Conservation (phyloP, 352 stramenopile species). For the Phytopythium litorale region DNA sequence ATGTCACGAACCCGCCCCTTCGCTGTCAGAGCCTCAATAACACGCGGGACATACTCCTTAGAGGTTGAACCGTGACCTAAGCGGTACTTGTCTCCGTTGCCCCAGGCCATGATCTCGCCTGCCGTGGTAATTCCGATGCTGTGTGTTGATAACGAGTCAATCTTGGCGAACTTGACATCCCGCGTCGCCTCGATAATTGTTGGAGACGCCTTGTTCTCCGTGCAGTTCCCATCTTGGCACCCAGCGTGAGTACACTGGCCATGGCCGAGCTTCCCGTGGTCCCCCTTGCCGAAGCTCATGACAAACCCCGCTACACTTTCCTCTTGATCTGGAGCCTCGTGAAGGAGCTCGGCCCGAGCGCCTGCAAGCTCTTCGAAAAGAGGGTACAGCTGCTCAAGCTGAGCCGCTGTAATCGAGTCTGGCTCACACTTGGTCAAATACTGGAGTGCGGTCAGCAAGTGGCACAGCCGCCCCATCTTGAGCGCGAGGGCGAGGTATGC, state of each 20-base stretch:
- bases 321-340: constrained; percentile 21
- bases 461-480: constrained; percentile 56
- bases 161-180: constrained; percentile 50
- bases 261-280: constrained; percentile 81
- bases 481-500: constrained; percentile 63
- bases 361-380: constrained; percentile 40
- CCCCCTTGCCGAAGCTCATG: constrained; percentile 85
- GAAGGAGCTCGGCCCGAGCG: constrained; percentile 20
- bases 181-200: constrained; percentile 56
- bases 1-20: constrained; percentile 62
- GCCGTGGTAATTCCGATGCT: constrained; percentile 65
- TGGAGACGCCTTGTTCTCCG: constrained; percentile 72
- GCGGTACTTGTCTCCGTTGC: constrained; percentile 82
- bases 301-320: constrained; percentile 36
- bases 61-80: constrained; percentile 65
- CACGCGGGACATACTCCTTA: constrained; percentile 67
- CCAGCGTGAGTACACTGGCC: constrained; percentile 59
- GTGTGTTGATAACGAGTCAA: constrained; percentile 84
- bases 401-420: constrained; percentile 5
- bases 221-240: constrained; percentile 76
- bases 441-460: constrained; percentile 41
- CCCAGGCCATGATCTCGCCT: constrained; percentile 73
- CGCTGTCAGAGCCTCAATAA: constrained; percentile 52
- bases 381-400: constrained; percentile 25
- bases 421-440: constrained; percentile 29